Evolutionary conservation across 2,329 filamentous ascomycete species (phyloP).

Genomic region (Cordyceps cicadae): DNA sequence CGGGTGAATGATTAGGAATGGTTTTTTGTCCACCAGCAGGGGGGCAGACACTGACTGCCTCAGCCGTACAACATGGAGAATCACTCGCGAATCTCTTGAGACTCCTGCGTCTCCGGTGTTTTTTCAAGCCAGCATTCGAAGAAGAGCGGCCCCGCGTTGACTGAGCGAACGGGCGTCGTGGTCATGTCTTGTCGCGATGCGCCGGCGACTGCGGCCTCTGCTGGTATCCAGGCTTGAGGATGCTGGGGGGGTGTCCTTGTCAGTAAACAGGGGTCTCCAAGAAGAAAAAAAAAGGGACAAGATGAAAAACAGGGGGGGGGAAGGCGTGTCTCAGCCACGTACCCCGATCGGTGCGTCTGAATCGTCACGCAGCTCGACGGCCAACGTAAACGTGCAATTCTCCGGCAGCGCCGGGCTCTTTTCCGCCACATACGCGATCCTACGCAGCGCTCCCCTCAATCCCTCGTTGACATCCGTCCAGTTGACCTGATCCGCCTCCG

Average conservation of each 20-base stretch:
- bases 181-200: background rate
- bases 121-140: conserved; percentile 61
- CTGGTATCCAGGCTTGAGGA: conserved; percentile 54
- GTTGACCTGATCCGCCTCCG: conserved; percentile 34
- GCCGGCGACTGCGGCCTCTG: conserved; percentile 31
- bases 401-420: conserved; percentile 49
- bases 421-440: conserved; percentile 52
- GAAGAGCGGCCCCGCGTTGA: conserved; percentile 51
- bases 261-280: background rate
- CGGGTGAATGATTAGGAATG: too few species aligned
- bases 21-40: too few species aligned
- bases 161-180: conserved; percentile 41
- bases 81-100: background rate
- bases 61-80: background rate
- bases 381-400: conserved; percentile 67
- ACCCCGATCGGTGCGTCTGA: conserved; percentile 50
- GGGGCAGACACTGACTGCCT: too few species aligned
- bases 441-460: conserved; percentile 57
- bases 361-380: conserved; percentile 60
- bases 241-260: conserved; percentile 36
- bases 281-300: background rate
- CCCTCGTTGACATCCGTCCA: conserved; percentile 62
- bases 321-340: conserved; percentile 11
- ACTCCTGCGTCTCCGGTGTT: conserved; percentile 13
- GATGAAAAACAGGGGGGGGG: too few species aligned